These are phyloP conservation scores for Coemansia guatemalensis DNA, from an alignment of 192 early-diverging fungal genomes.

Conservation along the genomic window DNA sequence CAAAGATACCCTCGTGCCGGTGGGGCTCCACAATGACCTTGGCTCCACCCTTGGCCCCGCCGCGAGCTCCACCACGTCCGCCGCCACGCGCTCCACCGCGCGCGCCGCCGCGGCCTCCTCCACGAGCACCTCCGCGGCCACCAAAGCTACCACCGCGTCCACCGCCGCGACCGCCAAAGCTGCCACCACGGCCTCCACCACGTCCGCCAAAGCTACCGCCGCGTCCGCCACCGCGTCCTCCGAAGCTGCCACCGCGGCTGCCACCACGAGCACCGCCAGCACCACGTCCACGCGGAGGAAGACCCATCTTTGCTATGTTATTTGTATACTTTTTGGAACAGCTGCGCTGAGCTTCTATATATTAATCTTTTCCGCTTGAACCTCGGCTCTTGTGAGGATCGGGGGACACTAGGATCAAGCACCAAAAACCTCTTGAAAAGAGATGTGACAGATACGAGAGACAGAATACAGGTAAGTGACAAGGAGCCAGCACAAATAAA, in stretches of 20 bases:
- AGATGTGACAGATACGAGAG: not conserved
- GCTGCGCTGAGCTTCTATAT: not conserved
- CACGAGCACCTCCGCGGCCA: slow-evolving; percentile 17
- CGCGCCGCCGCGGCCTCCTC: slow-evolving; percentile 52
- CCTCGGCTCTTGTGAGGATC: not conserved
- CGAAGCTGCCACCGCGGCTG: slow-evolving; percentile 43
- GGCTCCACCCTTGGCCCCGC: slow-evolving; percentile 84
- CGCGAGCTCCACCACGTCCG: slow-evolving; percentile 61
- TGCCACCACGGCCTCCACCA: slow-evolving; percentile 54
- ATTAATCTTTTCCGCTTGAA: not conserved
- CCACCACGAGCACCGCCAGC: slow-evolving; percentile 37
- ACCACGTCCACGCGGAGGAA: slow-evolving; percentile 40
- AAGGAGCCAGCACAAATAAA: slow-evolving; percentile 4
- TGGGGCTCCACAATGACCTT: slow-evolving; percentile 98
- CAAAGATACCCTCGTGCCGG: slow-evolving; percentile 92
- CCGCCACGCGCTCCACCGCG: too few relatives aligned
- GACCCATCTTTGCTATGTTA: slow-evolving; percentile 43
- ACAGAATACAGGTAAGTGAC: slow-evolving; percentile 1
- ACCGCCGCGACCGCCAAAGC: slow-evolving; percentile 22
- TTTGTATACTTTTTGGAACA: slow-evolving; percentile 13
- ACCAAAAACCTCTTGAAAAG: not conserved
- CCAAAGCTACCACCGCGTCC: slow-evolving; percentile 13
- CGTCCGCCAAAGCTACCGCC: slow-evolving; percentile 55
- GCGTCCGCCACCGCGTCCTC: slow-evolving; percentile 50
- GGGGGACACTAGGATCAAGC: not conserved